These are phyloP conservation scores for Piper longum DNA, from an alignment of 164 flowering plant species.

Conservation along the genomic window DNA sequence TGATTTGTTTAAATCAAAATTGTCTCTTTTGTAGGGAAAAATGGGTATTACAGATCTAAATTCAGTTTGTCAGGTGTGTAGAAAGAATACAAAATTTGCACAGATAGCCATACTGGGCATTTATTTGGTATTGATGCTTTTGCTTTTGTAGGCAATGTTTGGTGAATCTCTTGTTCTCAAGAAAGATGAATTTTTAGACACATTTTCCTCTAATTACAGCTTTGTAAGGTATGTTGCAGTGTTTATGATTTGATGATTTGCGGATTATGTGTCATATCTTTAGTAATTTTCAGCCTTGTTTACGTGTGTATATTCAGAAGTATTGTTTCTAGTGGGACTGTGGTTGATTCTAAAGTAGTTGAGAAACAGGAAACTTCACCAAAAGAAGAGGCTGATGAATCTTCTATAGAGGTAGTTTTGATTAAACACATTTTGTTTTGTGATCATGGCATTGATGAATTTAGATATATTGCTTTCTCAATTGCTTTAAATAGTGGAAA, in stretches of 20 bases:
- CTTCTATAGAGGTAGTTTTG: slow-evolving; percentile 26
- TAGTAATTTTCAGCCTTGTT: background rate
- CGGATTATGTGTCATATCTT: background rate
- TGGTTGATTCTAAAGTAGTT: slow-evolving; percentile 21
- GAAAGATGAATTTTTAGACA: slow-evolving; percentile 64
- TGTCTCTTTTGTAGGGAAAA: slow-evolving; percentile 36
- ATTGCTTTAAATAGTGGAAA: background rate
- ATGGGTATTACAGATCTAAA: slow-evolving; percentile 81
- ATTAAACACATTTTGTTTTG: background rate
- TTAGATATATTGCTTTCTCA: background rate
- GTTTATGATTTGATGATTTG: background rate
- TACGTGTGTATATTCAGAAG: slow-evolving; percentile 19
- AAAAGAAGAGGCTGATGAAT: slow-evolving; percentile 15
- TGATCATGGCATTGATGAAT: background rate
- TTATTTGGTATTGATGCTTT: slow-evolving; percentile 3
- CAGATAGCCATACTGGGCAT: background rate
- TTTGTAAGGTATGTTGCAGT: slow-evolving; percentile 38
- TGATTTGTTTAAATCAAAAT: too few species aligned
- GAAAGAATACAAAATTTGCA: background rate
- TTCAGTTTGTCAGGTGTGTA: slow-evolving; percentile 57
- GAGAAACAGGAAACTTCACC: slow-evolving; percentile 15
- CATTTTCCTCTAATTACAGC: slow-evolving; percentile 45
- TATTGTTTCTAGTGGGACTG: slow-evolving; percentile 36
- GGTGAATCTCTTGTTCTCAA: slow-evolving; percentile 63
- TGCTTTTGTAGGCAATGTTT: slow-evolving; percentile 48